Evolutionary conservation across 2,329 filamentous ascomycete genomes (phyloP), one percentile per base, ranked within the genome.

Genomic region (Ceratocystiopsis minuta): DNA sequence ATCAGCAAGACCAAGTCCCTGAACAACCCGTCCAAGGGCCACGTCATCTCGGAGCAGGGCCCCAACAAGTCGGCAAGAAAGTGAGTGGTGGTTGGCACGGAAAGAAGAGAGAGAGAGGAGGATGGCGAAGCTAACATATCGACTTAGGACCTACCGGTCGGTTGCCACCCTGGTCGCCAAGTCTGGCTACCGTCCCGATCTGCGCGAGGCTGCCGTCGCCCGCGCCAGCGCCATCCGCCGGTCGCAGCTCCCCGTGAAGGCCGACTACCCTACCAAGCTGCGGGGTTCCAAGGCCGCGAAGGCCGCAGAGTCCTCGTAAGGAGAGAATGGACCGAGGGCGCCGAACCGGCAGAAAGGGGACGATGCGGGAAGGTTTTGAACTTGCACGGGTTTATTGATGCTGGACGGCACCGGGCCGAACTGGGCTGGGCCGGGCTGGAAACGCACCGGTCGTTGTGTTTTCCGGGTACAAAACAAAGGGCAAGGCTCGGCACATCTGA

Each of bases 161-260:
- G 76, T 96, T 61, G 86, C 86, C 67, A 80, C 75, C 70, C 69
- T 71, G 61, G 76, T 78, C 55, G 80, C 85, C 63, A 86, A 85
- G 76, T 72, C 73, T 60, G 75, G 78, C 59, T 98, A 96, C 80
- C 83, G 82, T 55, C 57, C 72, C 56, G 82, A 88, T 61, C 72
- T 87, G 64, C 80, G 80, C 54, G 66, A 73, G 57, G 70, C 70
- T 56, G 87, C 88, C 55, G 78, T 96, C 57, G 70, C 85, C 64
- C 84, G 90, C 58, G 85, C 81, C 59, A 86, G 79, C 57, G 85
- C 86, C 57, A 74, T 94, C 69, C 81, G 79, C 63, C 70, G 71
- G 57, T 77, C 80, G 55, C 81, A 92, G 75, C 72, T 71, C 60
- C 67, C 78, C 53, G 75, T 79, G 66, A 92, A 92, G 78, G 71